These are phyloP conservation scores for Fusarium sp. DNA, from an alignment of 2,329 filamentous ascomycete genomes.

Conservation along the genomic window DNA sequence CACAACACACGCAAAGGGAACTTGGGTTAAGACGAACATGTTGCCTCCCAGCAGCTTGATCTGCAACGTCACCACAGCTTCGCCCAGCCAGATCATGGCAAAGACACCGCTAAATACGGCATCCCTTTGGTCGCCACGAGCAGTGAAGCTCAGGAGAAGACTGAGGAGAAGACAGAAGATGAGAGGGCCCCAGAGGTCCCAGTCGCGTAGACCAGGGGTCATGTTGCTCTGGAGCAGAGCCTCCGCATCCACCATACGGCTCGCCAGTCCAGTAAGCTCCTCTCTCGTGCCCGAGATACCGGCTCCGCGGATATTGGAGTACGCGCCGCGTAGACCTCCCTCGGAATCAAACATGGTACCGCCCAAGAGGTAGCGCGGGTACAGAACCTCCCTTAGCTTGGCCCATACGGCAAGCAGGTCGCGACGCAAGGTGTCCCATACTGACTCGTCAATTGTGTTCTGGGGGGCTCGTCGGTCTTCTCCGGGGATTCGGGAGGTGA, in stretches of 20 bases:
- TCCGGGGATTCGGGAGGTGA: conserved; percentile 90
- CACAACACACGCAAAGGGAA: background rate
- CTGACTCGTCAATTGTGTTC: conserved; percentile 96
- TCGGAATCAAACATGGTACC: conserved; percentile 72
- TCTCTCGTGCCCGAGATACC: conserved; percentile 71
- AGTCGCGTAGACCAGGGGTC: conserved; percentile 92
- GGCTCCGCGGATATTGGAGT: conserved; percentile 70
- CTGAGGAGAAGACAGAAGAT: conserved; percentile 93
- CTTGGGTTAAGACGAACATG: conserved; percentile 75
- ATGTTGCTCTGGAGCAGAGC: conserved; percentile 75
- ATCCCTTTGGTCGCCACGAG: conserved; percentile 83
- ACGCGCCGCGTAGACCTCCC: conserved; percentile 68
- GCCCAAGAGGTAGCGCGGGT: conserved; percentile 90
- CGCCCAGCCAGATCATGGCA: conserved; percentile 95
- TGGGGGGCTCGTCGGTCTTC: conserved; percentile 90
- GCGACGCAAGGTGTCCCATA: conserved; percentile 96
- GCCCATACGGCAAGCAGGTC: conserved; percentile 95
- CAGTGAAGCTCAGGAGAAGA: conserved; percentile 86
- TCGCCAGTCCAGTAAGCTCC: conserved; percentile 71
- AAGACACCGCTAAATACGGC: conserved; percentile 96
- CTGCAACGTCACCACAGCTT: conserved; percentile 96
- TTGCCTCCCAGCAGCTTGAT: conserved; percentile 96
- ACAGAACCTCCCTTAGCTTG: conserved; percentile 98
- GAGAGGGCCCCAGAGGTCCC: conserved; percentile 98
- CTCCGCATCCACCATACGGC: conserved; percentile 73